Conservation (phyloP, 164 flowering plant genomes). For the Magnolia kwangsiensis region DNA sequence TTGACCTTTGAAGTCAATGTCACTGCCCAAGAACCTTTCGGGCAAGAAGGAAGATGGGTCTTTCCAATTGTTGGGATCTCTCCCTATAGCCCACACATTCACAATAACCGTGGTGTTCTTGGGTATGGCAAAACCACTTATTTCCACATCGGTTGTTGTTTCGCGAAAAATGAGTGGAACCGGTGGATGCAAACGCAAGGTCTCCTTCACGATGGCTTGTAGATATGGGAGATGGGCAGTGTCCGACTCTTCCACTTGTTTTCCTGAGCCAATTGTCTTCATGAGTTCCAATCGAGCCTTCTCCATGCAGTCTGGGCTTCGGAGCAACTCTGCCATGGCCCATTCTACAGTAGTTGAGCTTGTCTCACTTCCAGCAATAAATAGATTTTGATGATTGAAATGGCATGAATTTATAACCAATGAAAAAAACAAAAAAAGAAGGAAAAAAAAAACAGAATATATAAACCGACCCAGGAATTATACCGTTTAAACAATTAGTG, state of each 20-base stretch:
- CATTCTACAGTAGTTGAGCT: neutral
- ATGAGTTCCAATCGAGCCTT: neutral
- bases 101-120: neutral
- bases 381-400: neutral
- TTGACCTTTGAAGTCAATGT: constrained; percentile 1
- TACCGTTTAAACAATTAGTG: neutral
- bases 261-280: neutral
- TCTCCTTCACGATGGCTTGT: constrained; percentile 20
- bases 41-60: constrained; percentile 10
- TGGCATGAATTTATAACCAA: too few relatives aligned
- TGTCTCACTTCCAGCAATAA: neutral
- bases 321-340: neutral
- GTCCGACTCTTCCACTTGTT: constrained; percentile 4
- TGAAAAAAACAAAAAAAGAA: too few relatives aligned
- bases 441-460: too few relatives aligned
- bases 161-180: constrained; percentile 2
- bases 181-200: constrained; percentile 14
- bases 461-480: too few relatives aligned
- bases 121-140: neutral
- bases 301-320: neutral
- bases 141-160: neutral
- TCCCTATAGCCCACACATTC: constrained; percentile 6
- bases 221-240: constrained; percentile 8
- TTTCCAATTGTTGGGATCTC: constrained; percentile 9
- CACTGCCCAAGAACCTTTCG: neutral